phyloP scores from a whole-genome alignment of 108 stramenopile genomes.

The Cyclostephanos tholiformis region DNA sequence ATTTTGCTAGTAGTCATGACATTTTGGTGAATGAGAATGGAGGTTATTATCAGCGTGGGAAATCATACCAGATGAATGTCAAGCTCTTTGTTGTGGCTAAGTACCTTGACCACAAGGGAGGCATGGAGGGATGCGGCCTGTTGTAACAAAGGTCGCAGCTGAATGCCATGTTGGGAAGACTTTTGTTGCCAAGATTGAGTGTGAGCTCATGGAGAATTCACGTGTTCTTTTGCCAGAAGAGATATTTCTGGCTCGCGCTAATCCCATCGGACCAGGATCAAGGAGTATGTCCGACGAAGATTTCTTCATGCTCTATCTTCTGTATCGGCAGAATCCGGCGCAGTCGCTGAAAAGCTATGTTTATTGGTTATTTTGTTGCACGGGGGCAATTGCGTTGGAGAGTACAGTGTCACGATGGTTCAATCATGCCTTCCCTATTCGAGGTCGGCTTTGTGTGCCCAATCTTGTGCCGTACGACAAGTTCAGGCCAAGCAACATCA shows the following conservation, averaged over 20 bases:
- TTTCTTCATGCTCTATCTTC: neutral
- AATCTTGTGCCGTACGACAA: conserved; percentile 8
- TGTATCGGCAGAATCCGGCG: neutral
- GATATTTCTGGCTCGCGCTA: no score
- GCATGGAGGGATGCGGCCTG: neutral
- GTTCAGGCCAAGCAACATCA: conserved; percentile 5
- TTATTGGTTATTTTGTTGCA: neutral
- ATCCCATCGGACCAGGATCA: neutral
- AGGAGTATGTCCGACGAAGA: neutral
- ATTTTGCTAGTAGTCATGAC: no score
- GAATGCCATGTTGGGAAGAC: neutral
- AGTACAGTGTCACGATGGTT: neutral
- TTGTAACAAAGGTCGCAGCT: neutral
- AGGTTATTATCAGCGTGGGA: no score
- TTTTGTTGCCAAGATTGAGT: neutral
- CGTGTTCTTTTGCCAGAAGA: neutral
- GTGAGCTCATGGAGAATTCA: neutral
- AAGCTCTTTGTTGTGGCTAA: neutral
- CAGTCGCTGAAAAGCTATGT: neutral
- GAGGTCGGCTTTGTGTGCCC: neutral
- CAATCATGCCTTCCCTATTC: neutral
- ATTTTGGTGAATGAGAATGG: no score
- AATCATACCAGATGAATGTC: no score
- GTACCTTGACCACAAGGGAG: neutral
- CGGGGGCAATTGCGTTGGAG: no score